Percentiles rank a stretch among this genome's conserved stretches.
phyloP scores from a whole-genome alignment of 345 rosid genomes.

The Eucalyptus cladocalyx region DNA sequence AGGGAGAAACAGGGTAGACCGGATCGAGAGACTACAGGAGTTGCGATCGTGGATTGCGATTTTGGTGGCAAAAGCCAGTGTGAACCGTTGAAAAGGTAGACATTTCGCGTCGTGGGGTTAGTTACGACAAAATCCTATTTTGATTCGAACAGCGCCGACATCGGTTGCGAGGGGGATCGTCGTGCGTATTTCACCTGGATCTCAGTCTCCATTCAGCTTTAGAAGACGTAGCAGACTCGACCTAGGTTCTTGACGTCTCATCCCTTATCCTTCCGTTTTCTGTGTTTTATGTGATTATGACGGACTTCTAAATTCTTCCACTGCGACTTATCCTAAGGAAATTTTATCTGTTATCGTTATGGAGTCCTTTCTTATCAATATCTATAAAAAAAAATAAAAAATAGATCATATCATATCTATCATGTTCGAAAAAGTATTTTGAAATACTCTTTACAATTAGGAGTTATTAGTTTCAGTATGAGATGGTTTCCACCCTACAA shows the following conservation, averaged over 20 bases:
- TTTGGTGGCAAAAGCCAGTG: background rate
- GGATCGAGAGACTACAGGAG: background rate
- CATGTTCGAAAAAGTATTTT: too few species aligned
- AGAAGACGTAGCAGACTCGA: background rate
- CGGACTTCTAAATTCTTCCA: background rate
- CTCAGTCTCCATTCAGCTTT: background rate
- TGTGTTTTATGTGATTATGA: background rate
- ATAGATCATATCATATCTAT: too few species aligned
- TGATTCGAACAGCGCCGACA: background rate
- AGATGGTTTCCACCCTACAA: too few species aligned
- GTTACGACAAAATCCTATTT: background rate
- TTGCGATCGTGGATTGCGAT: background rate
- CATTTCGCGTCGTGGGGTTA: background rate
- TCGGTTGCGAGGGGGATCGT: background rate
- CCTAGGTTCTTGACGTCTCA: background rate
- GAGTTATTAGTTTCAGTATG: accelerated
- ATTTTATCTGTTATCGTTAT: background rate
- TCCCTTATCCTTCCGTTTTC: background rate
- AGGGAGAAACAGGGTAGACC: background rate
- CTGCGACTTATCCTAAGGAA: background rate
- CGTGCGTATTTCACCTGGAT: background rate
- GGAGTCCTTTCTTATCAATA: too few species aligned
- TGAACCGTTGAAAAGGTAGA: background rate
- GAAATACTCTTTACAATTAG: background rate
- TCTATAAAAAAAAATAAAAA: accelerated